Conservation (phyloP, 495 filamentous ascomycete genomes). For the Neurospora intermedia region DNA sequence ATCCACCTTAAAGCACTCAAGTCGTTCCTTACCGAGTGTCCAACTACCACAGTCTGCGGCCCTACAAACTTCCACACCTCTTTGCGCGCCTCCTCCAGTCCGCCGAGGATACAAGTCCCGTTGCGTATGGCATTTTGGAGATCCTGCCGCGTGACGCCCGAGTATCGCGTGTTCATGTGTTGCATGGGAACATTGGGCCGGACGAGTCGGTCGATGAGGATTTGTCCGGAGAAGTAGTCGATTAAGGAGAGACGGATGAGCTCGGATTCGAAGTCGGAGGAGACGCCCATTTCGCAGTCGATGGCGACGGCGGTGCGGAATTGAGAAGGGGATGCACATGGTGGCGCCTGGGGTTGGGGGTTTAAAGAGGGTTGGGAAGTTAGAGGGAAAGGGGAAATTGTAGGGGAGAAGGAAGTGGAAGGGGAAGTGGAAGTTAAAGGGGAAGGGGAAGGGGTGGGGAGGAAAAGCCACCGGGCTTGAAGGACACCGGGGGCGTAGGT, state of each 20-base stretch:
- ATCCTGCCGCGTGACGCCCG: slow-evolving; percentile 22
- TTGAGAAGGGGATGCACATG: too few species aligned
- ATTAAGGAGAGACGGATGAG: slow-evolving; percentile 33
- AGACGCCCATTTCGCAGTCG: slow-evolving; percentile 41
- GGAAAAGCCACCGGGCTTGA: slow-evolving; percentile 5
- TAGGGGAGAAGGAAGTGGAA: too few species aligned
- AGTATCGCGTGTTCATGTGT: slow-evolving; percentile 30
- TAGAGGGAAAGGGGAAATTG: too few species aligned
- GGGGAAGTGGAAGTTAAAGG: too few species aligned
- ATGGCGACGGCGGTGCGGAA: slow-evolving; percentile 25
- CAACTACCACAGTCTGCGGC: slow-evolving; percentile 24
- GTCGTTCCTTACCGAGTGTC: slow-evolving; percentile 20
- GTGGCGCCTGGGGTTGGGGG: too few species aligned
- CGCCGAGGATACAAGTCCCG: slow-evolving; percentile 9
- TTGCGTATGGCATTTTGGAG: slow-evolving; percentile 12
- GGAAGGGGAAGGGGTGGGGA: not conserved
- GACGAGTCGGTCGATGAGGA: slow-evolving; percentile 35
- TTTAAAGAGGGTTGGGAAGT: too few species aligned
- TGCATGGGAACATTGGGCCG: slow-evolving; percentile 24
- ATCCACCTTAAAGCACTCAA: slow-evolving; percentile 14
- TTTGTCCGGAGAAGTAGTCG: slow-evolving; percentile 33
- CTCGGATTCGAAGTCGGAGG: slow-evolving; percentile 19
- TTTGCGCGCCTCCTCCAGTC: slow-evolving; percentile 18
- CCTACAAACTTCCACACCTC: slow-evolving; percentile 29
- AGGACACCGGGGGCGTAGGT: not conserved